Evolutionary conservation across 176 grass and related monocot species (phyloP).

Genomic region (Saccharum spontaneum): DNA sequence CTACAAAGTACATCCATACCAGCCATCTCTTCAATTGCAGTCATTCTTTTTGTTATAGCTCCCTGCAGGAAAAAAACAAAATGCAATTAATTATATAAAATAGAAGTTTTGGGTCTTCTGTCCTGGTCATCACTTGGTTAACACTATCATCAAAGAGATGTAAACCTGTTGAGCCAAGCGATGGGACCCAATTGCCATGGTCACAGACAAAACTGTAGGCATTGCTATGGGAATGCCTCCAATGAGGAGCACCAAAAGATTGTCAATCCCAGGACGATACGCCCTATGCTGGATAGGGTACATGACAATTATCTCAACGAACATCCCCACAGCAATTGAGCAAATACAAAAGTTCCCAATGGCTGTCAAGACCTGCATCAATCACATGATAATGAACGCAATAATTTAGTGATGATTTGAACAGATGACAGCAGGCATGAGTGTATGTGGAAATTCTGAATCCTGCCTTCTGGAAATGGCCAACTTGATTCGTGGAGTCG

Average conservation of each 20-base stretch:
- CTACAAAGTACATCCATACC: conserved; percentile 21
- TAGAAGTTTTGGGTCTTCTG: not conserved
- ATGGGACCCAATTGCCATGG: conserved; percentile 20
- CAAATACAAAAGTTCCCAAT: conserved; percentile 24
- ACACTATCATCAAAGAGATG: not conserved
- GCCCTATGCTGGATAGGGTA: conserved; percentile 17
- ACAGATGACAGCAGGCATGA: not conserved
- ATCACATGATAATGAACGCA: not conserved
- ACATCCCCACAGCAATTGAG: conserved; percentile 23
- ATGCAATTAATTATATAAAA: not conserved
- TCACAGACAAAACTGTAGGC: conserved; percentile 22
- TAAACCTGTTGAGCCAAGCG: conserved; percentile 21
- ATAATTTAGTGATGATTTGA: not conserved
- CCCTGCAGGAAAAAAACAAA: not conserved
- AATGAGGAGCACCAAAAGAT: conserved; percentile 22
- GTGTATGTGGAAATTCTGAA: not conserved
- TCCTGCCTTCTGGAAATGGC: conserved; percentile 26
- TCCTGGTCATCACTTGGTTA: not conserved
- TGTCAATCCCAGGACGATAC: conserved; percentile 19
- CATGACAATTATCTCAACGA: conserved; percentile 23
- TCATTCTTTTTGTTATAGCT: conserved; percentile 22
- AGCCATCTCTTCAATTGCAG: conserved; percentile 20
- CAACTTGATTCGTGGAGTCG: conserved; percentile 23
- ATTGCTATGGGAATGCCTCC: conserved; percentile 19
- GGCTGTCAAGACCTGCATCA: conserved; percentile 11